These are phyloP conservation scores for Fusarium citri DNA, from an alignment of 2,329 filamentous ascomycete species.

Conservation along the genomic window DNA sequence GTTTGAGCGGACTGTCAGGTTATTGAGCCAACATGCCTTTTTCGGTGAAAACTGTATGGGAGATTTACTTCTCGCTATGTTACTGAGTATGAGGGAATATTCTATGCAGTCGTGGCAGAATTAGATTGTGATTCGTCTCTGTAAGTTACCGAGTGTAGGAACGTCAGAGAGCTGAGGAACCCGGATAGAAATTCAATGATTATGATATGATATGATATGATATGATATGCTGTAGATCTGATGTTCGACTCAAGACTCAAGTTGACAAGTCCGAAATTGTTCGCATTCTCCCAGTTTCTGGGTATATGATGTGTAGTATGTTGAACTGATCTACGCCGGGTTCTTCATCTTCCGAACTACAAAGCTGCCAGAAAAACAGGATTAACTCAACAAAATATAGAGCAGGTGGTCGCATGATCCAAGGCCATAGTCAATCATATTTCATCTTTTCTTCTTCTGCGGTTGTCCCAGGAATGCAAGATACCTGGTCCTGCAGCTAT, in stretches of 20 bases:
- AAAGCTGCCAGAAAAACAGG: neutral
- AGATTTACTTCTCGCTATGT: neutral
- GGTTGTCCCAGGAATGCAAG: conserved; percentile 16
- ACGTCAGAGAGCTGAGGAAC: neutral
- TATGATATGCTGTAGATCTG: conserved; percentile 11
- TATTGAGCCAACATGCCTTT: neutral
- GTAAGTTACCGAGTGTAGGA: neutral
- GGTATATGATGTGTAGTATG: neutral
- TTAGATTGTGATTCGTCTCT: neutral
- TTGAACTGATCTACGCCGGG: conserved; percentile 3
- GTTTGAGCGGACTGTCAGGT: conserved; percentile 2
- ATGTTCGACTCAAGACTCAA: neutral
- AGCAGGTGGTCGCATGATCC: neutral
- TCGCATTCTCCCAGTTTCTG: neutral
- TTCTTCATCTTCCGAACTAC: neutral
- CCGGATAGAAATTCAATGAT: neutral
- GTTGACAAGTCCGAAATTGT: neutral
- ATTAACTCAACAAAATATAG: neutral
- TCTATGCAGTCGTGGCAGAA: neutral
- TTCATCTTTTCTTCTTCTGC: neutral
- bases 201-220: neutral
- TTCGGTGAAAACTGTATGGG: neutral
- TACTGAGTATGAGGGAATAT: conserved; percentile 1
- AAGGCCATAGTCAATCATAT: neutral
- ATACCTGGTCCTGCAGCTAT: neutral